These are phyloP conservation scores for Climacium dendroides DNA, from an alignment of 225 moss, liverwort and hornwort genomes.

Conservation along the genomic window DNA sequence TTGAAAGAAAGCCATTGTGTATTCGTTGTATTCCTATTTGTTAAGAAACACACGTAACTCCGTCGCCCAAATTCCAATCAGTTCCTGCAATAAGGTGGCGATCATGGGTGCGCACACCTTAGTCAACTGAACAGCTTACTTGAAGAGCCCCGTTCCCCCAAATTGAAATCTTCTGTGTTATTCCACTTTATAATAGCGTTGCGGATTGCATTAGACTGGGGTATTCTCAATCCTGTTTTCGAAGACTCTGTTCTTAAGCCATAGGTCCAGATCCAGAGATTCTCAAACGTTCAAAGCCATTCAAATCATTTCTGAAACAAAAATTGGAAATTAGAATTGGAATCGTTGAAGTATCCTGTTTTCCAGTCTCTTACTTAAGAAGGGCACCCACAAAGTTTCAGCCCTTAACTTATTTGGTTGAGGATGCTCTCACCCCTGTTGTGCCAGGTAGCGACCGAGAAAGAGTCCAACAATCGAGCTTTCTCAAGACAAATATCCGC, in stretches of 20 bases:
- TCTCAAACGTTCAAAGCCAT: not conserved
- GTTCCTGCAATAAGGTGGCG: not conserved
- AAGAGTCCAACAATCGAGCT: constrained; percentile 44
- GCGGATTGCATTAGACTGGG: not conserved
- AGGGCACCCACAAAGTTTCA: not conserved
- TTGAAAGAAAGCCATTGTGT: not conserved
- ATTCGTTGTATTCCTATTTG: not conserved
- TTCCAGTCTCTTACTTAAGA: not conserved
- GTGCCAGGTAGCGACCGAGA: constrained; percentile 60
- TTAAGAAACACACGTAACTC: not conserved
- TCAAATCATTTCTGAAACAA: not conserved
- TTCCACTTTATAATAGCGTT: not conserved
- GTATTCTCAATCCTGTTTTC: not conserved
- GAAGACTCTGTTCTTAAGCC: not conserved
- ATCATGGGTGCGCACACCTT: not conserved
- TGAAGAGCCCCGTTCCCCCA: not conserved
- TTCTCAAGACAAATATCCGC: constrained; percentile 76
- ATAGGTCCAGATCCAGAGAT: not conserved
- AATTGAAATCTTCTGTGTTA: not conserved
- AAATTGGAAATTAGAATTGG: not conserved
- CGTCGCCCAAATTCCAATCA: not conserved
- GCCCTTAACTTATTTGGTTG: not conserved
- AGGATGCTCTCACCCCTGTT: constrained; percentile 31
- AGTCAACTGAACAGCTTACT: not conserved
- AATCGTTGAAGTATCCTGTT: not conserved